Evolutionary conservation across 768 basidiomycete species (phyloP).

Genomic region (Scleroderma bovista): DNA sequence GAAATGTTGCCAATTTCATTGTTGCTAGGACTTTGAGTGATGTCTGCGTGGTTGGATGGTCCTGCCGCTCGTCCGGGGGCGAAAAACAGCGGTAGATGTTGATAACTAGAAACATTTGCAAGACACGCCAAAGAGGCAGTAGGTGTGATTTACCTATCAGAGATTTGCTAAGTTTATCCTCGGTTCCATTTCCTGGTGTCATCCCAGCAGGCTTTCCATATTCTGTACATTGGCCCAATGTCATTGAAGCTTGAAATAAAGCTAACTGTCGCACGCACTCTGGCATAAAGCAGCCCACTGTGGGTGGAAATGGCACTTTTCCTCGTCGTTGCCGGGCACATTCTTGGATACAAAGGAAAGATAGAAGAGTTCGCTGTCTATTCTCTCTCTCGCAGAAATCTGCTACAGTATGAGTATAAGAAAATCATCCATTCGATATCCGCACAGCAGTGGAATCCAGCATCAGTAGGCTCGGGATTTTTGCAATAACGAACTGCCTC

Average conservation of each 20-base stretch:
- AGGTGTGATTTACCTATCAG: conserved; percentile 45
- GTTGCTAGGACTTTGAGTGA: conserved; percentile 56
- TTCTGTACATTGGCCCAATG: conserved; percentile 33
- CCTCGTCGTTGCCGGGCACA: conserved; percentile 36
- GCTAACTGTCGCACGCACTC: conserved; percentile 36
- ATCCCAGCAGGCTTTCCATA: conserved; percentile 48
- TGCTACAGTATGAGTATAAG: conserved; percentile 24
- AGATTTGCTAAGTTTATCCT: conserved; percentile 53
- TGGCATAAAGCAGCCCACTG: conserved; percentile 59
- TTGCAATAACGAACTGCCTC: conserved; percentile 62
- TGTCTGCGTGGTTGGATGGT: conserved; percentile 15
- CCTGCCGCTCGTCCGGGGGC: conserved; percentile 17
- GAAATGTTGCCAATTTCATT: conserved; percentile 62
- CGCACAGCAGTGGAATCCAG: conserved; percentile 66
- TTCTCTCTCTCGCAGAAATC: conserved; percentile 66
- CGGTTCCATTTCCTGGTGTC: conserved; percentile 22
- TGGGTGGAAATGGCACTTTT: conserved; percentile 48
- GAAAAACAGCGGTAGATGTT: conserved; percentile 21
- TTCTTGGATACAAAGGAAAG: conserved; percentile 56
- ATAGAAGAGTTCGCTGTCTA: conserved; percentile 82
- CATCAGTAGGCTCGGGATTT: conserved; percentile 51
- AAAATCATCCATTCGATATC: conserved; percentile 10
- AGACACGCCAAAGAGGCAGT: neutral
- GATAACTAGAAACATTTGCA: conserved; percentile 21
- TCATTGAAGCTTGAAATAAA: conserved; percentile 5